Evolutionary conservation across 2,329 filamentous ascomycete species (phyloP).

Genomic region (Colletotrichum aenigma): DNA sequence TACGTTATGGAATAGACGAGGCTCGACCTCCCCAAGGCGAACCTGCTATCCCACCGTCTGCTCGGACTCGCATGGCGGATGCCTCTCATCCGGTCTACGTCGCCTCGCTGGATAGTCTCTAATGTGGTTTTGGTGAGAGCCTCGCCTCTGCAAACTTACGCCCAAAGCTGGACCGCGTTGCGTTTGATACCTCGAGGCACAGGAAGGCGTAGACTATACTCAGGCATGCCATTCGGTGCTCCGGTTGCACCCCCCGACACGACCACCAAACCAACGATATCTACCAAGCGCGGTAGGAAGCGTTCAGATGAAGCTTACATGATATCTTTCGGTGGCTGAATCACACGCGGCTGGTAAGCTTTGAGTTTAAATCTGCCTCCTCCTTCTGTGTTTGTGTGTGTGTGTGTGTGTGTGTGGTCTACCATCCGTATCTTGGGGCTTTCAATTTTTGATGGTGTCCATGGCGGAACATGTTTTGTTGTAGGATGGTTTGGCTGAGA

Average conservation of each 20-base stretch:
- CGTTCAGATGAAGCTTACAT: background rate
- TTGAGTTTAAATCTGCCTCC: background rate
- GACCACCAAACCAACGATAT: background rate
- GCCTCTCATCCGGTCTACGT: background rate
- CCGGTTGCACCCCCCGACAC: background rate
- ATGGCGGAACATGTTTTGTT: background rate
- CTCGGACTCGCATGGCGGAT: background rate
- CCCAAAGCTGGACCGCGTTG: background rate
- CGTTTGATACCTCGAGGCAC: background rate
- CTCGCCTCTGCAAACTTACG: background rate
- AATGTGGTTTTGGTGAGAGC: background rate
- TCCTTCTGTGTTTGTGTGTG: background rate
- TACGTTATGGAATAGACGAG: background rate
- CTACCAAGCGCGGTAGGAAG: background rate
- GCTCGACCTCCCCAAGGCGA: background rate
- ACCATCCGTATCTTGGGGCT: background rate
- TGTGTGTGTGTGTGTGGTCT: background rate
- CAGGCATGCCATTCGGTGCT: background rate
- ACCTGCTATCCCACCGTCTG: background rate
- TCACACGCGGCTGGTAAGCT: background rate
- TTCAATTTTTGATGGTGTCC: background rate
- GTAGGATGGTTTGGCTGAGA: background rate
- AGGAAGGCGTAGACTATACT: background rate
- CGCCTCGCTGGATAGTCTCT: background rate
- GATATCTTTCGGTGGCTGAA: background rate